Evolutionary conservation across 176 grass and related monocot species (phyloP), one percentile per base, ranked within the genome.

Genomic region (Phoenix dactylifera): DNA sequence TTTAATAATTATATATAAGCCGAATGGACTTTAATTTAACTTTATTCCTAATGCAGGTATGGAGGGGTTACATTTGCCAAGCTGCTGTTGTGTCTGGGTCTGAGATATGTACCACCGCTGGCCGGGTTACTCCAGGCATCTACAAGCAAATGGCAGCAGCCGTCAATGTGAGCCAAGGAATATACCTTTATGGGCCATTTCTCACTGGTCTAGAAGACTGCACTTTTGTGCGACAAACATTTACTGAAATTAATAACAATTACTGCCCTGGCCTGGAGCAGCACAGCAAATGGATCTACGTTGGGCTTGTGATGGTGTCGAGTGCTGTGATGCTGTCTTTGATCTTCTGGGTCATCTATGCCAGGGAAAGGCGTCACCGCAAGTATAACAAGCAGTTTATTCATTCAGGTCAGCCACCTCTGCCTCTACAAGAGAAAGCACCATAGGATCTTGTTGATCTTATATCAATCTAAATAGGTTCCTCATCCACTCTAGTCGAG

Each of bases 291-390:
- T 85, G 78, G 87, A 79, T 92, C 2, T 98, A 92, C 57, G n/a
- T 89, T 0, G 93, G 93, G 3, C 79, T 98, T 18, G 81, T 81
- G 57, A 82, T 88, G 59, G 84, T 92, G 19, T 98, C 93, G 0
- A 6, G 55, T 1, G 79, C 84, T 0, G 84, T 98, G 59, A 98
- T 88, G 87, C 63, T 92, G 18, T 98, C 93, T 0, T 63, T 89
- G 4, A 75, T 86, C 3, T 98, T 92, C 75, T 98, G 93, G 87
- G 67, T 98, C 51, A 63, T 98, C 59, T 92, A 89, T 23, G 87
- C 84, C 0, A 69, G 87, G 70, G 93, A 98, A 78, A 81, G 87
- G 73, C 83, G 84, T 24, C 87, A 98, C 80, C 65, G 84, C 12
- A 76, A 28, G 22, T 78, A 88, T 69, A 92, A 18, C 79, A 89